Conservation (phyloP, 148 eudicot species). For the Suaeda aralocaspica region DNA sequence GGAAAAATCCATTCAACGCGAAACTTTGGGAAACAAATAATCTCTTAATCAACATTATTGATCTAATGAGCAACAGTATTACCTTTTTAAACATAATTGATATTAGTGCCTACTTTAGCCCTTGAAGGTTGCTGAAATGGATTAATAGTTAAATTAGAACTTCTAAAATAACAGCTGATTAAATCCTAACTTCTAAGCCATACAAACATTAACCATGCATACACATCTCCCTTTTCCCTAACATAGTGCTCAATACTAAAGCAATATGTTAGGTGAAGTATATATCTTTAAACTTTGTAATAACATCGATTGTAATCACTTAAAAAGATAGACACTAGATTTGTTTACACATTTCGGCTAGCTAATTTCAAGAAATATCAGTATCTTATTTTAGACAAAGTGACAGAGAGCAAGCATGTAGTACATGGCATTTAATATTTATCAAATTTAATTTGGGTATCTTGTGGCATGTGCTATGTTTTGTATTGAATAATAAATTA, state of each 20-base stretch:
- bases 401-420: not conserved
- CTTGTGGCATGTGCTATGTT: slow-evolving; percentile 5
- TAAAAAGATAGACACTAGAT: not conserved
- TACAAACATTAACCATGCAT: not conserved
- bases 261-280: not conserved
- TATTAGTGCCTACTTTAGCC: too few species aligned
- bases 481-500: not conserved
- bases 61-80: too few species aligned
- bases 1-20: too few species aligned
- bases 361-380: not conserved
- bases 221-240: not conserved
- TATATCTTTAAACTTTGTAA: not conserved
- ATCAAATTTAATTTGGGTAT: not conserved
- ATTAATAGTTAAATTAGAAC: too few species aligned
- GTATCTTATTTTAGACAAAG: not conserved
- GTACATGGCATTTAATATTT: not conserved
- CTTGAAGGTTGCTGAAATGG: too few species aligned
- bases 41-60: too few species aligned
- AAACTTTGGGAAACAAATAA: too few species aligned
- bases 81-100: too few species aligned
- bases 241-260: not conserved
- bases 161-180: too few species aligned
- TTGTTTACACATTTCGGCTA: not conserved
- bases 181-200: too few species aligned
- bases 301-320: not conserved